Percentiles rank a stretch among this genome's conserved stretches.
phyloP scores from a whole-genome alignment of 2,329 filamentous ascomycete genomes.

The Fusarium sp. region DNA sequence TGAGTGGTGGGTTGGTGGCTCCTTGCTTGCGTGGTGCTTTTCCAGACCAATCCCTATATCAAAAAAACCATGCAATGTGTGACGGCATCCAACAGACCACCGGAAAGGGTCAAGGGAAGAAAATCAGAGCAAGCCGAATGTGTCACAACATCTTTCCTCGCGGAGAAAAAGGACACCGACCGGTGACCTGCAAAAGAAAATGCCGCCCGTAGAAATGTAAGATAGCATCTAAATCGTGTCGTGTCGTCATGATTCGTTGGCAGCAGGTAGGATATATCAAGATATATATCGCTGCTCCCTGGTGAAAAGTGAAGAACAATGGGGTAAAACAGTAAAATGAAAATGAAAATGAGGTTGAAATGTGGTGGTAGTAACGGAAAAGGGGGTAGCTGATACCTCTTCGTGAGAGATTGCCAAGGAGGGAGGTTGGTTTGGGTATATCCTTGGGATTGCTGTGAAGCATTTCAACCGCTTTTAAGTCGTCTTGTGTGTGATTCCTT shows the following conservation, averaged over 20 bases:
- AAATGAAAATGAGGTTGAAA: not conserved
- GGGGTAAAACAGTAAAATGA: slow-evolving; percentile 1
- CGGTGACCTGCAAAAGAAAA: slow-evolving; percentile 8
- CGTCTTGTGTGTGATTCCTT: slow-evolving; percentile 37
- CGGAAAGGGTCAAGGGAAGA: not conserved
- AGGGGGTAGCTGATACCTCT: slow-evolving; percentile 4
- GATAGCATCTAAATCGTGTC: slow-evolving; percentile 42
- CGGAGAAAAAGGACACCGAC: slow-evolving; percentile 4
- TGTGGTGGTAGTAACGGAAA: not conserved
- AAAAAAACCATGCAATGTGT: not conserved
- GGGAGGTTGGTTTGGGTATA: slow-evolving; percentile 43
- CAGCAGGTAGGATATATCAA: slow-evolving; percentile 14
- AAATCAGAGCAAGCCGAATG: not conserved
- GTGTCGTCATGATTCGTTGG: slow-evolving; percentile 44
- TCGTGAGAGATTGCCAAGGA: slow-evolving; percentile 42
- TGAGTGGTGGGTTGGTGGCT: not conserved
- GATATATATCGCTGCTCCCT: slow-evolving; percentile 18
- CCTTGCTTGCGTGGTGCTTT: not conserved
- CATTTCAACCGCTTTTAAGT: slow-evolving; percentile 52
- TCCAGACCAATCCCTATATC: not conserved
- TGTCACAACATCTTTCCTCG: slow-evolving; percentile 19
- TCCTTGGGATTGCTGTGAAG: slow-evolving; percentile 51
- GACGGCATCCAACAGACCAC: not conserved
- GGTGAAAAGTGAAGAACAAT: slow-evolving; percentile 17
- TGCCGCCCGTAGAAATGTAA: slow-evolving; percentile 33